Base-by-base conservation (phyloP, 495 filamentous ascomycete species). In the Neurospora sp. region DNA sequence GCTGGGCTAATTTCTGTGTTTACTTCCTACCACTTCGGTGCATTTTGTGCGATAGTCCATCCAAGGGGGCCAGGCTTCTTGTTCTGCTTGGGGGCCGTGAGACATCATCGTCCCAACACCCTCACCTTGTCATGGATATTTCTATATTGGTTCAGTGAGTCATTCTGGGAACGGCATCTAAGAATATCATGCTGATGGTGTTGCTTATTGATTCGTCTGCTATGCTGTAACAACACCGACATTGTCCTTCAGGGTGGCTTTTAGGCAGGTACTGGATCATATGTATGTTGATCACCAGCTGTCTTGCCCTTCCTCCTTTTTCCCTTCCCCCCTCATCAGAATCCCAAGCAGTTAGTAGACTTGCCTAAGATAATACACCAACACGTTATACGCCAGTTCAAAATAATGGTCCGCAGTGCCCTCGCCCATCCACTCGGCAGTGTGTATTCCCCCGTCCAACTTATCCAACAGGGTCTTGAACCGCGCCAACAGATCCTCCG, bases 361-460 rank as follows among this genome's bases (percentile, higher is more conserved):
- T 39, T 84, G 84, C 7, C 81, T 39, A 39, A 88, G 77, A 74
- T 83, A 84, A 73, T 85, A 85, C 69, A 82, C 82, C 38, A 88
- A 75, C 38, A 87, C 80, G 4, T 78, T 75, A 71, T 88, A 88
- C 18, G 80, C 84, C 69, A 84, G 73, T 66, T 78, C 74, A 70
- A 84, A 79, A 70, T 80, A 84, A 35, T 73, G 12, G 35, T 71
- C 71, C 69, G 75, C 23, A 7, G 73, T 66, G 2, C 38, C 75
- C 20, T 74, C 71, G 0, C 7, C 60, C 6, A 27, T 35, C 40
- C 78, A 73, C n/a, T 44, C 72, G 16, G 39, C 74, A 10, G 74
- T 78, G 49, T 77, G 72, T 10, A 41, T 35, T 3, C 81, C 81
- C 0, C 77, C 75, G 20, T 82, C 83, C 41, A 87, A 75, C 62